Base-by-base conservation (phyloP, 495 filamentous ascomycete species). In the Talaromyces proteolyticus region DNA sequence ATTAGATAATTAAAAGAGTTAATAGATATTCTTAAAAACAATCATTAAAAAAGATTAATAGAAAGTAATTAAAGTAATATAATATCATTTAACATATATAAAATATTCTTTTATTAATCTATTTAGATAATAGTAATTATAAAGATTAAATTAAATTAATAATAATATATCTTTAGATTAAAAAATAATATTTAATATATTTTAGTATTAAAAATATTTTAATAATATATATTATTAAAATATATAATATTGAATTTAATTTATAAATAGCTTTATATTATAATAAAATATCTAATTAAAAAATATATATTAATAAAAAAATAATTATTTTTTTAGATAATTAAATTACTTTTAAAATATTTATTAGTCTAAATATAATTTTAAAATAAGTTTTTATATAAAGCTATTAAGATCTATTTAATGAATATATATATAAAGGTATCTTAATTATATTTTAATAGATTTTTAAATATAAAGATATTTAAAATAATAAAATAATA, bases 151-250 rank as follows among this genome's bases (percentile, higher is more conserved):
- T n/a, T n/a, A n/a, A n/a, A n/a, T n/a, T n/a, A n/a, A n/a, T n/a
- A n/a, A n/a, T n/a, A n/a, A n/a, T n/a, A n/a, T n/a, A n/a, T n/a
- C n/a, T n/a, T n/a, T n/a, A n/a, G n/a, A n/a, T n/a, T n/a, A n/a
- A n/a, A n/a, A n/a, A n/a, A n/a, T n/a, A n/a, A n/a, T n/a, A n/a
- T n/a, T n/a, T n/a, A n/a, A n/a, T n/a, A n/a, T n/a, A n/a, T n/a
- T n/a, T n/a, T n/a, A n/a, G n/a, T n/a, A n/a, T n/a, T n/a, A n/a
- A n/a, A n/a, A n/a, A n/a, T n/a, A 12, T 37, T 54, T 52, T 34
- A 45, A 46, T 29, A 44, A 43, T 53, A n/a, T n/a, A n/a, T 55
- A 52, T 44, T 53, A 53, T n/a, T 29, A 29, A 29, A 2, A 53
- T 53, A 37, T 45, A 44, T 17, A 55, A 21, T 24, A 52, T 41